Percentiles rank a stretch among this genome's conserved stretches.
Evolutionary conservation across 2,329 filamentous ascomycete genomes (phyloP).

Genomic region (Acarospora socialis): DNA sequence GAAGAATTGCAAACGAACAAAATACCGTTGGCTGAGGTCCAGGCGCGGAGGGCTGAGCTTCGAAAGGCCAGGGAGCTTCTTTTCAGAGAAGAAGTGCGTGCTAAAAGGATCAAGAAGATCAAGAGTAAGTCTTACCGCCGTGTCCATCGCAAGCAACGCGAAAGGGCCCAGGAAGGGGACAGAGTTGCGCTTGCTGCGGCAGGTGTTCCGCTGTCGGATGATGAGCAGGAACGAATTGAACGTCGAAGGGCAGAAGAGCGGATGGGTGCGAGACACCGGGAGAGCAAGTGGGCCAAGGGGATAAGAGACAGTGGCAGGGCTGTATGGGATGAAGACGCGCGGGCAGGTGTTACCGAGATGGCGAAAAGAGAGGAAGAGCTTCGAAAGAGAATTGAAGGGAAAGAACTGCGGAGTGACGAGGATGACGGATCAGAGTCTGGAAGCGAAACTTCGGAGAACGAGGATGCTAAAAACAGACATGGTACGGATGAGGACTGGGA

Average conservation of each 20-base stretch:
- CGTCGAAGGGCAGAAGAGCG: constrained; percentile 67
- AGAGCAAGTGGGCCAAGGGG: constrained; percentile 86
- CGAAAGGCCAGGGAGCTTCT: constrained; percentile 70
- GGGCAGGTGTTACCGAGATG: constrained; percentile 64
- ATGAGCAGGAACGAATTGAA: constrained; percentile 52
- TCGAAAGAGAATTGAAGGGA: constrained; percentile 63
- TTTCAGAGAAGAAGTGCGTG: constrained; percentile 75
- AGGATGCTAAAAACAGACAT: constrained; percentile 41
- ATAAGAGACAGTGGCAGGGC: constrained; percentile 64
- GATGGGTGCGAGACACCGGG: constrained; percentile 70
- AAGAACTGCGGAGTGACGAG: constrained; percentile 40
- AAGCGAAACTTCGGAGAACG: constrained; percentile 47
- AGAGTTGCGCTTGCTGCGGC: constrained; percentile 43
- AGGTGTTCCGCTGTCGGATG: constrained; percentile 46
- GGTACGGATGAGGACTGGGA: constrained; percentile 23
- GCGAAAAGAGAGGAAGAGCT: constrained; percentile 71
- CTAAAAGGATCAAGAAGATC: constrained; percentile 95
- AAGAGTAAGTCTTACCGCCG: constrained; percentile 93
- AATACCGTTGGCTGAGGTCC: constrained; percentile 56
- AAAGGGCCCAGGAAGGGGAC: constrained; percentile 43
- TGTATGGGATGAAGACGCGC: constrained; percentile 79
- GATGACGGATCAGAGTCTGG: constrained; percentile 50
- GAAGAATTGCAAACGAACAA: constrained; percentile 58
- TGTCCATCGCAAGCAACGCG: constrained; percentile 69
- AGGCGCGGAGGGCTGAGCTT: constrained; percentile 57